Conservation (phyloP, 176 grass and related monocot species). For the Avena atlantica region DNA sequence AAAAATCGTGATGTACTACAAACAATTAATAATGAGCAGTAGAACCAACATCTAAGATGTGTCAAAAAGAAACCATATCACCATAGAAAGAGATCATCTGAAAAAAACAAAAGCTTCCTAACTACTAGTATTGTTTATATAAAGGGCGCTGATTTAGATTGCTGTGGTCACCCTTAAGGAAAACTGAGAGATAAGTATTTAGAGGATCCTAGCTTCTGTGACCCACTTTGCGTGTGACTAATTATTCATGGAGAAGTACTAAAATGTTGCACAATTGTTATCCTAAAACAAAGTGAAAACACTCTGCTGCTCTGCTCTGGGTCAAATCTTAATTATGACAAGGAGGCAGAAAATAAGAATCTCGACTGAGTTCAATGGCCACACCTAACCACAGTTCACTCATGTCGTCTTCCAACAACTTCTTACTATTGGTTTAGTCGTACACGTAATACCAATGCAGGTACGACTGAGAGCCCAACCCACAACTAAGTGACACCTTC, state of each 20-base stretch:
- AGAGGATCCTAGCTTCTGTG: constrained; percentile 13
- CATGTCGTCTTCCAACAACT: background rate
- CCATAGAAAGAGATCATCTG: background rate
- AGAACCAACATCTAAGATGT: constrained; percentile 1
- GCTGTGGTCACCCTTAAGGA: background rate
- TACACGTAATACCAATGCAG: background rate
- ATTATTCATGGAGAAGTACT: background rate
- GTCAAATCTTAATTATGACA: background rate
- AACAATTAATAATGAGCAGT: background rate
- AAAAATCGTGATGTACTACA: background rate
- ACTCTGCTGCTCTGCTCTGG: background rate
- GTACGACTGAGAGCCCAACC: background rate
- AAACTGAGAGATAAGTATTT: constrained; percentile 14
- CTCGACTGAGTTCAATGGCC: constrained; percentile 13
- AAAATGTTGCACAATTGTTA: background rate
- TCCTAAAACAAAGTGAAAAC: background rate
- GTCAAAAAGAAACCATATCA: background rate
- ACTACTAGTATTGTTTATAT: background rate
- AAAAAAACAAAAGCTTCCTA: background rate
- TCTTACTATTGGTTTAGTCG: background rate
- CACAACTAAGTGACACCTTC: constrained; percentile 3
- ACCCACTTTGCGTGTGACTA: background rate
- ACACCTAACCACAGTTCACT: background rate
- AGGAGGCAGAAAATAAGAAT: constrained; percentile 16
- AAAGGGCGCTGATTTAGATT: background rate